phyloP scores from a whole-genome alignment of 2,329 filamentous ascomycete genomes.

The Shiraia bambusicola region DNA sequence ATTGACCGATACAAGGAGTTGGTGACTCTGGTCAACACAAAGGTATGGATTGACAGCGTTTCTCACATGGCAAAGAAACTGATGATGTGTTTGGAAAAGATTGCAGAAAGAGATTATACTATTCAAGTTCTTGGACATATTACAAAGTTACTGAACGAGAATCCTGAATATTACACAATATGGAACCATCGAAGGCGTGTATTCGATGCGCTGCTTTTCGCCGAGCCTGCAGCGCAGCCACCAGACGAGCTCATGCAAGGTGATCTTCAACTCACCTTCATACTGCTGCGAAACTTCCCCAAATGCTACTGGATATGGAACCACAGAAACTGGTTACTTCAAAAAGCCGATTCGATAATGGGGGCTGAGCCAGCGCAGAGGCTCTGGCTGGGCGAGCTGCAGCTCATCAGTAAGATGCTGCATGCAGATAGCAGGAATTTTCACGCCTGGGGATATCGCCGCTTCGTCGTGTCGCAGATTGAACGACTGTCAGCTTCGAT shows the following conservation, averaged over 20 bases:
- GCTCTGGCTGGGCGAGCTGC: conserved; percentile 84
- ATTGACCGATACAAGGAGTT: conserved; percentile 75
- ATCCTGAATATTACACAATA: conserved; percentile 87
- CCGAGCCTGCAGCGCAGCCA: conserved; percentile 20
- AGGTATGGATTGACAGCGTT: conserved; percentile 49
- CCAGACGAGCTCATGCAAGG: conserved; percentile 61
- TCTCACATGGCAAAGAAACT: background rate
- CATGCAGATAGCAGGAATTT: conserved; percentile 86
- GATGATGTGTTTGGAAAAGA: conserved; percentile 29
- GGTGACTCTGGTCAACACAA: conserved; percentile 66
- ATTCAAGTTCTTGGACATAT: conserved; percentile 65
- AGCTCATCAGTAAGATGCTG: conserved; percentile 84
- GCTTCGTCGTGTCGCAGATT: conserved; percentile 73
- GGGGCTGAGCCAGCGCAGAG: conserved; percentile 57
- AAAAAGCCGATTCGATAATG: conserved; percentile 68
- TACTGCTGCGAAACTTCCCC: conserved; percentile 79
- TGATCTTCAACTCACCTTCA: conserved; percentile 81
- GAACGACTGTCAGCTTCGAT: conserved; percentile 55
- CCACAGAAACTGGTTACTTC: conserved; percentile 82
- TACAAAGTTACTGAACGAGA: conserved; percentile 71
- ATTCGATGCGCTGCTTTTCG: conserved; percentile 62
- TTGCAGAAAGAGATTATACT: conserved; percentile 52
- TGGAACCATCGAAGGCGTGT: conserved; percentile 84
- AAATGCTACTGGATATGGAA: conserved; percentile 99
- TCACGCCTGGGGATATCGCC: conserved; percentile 92